phyloP scores from a whole-genome alignment of 2,329 filamentous ascomycete species.

The Blumeriella jaapii region DNA sequence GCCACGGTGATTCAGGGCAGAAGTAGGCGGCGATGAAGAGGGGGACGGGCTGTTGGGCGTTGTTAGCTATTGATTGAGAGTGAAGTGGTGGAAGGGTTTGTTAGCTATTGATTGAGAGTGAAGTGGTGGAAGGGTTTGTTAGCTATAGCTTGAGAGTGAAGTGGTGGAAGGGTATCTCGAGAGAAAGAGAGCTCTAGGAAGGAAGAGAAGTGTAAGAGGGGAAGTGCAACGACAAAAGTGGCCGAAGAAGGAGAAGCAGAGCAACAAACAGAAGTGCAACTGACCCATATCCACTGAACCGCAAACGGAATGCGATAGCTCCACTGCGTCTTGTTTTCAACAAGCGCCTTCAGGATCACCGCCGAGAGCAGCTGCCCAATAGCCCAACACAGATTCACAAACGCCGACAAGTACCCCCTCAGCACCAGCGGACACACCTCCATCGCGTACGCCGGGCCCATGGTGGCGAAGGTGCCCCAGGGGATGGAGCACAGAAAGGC shows the following conservation, averaged over 20 bases:
- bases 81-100: too few species aligned
- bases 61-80: background rate
- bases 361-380: constrained; percentile 37
- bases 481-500: constrained; percentile 38
- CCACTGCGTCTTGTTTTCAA: constrained; percentile 27
- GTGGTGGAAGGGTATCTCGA: too few species aligned
- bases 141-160: too few species aligned
- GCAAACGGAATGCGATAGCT: constrained; percentile 35
- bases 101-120: too few species aligned
- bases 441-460: constrained; percentile 33
- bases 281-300: constrained; percentile 34
- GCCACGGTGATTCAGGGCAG: constrained; percentile 38
- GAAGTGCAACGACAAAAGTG: too few species aligned
- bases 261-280: constrained; percentile 15
- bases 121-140: too few species aligned
- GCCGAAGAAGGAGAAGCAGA: background rate
- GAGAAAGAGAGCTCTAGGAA: too few species aligned
- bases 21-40: constrained; percentile 32
- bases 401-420: constrained; percentile 33
- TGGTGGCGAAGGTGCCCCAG: constrained; percentile 36
- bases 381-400: constrained; percentile 37
- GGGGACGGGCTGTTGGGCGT: constrained; percentile 30
- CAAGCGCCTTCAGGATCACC: constrained; percentile 34
- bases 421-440: constrained; percentile 34
- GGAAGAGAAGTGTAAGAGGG: constrained; percentile 9